Conservation (phyloP, 495 filamentous ascomycete genomes). For the Echria macrotheca region DNA sequence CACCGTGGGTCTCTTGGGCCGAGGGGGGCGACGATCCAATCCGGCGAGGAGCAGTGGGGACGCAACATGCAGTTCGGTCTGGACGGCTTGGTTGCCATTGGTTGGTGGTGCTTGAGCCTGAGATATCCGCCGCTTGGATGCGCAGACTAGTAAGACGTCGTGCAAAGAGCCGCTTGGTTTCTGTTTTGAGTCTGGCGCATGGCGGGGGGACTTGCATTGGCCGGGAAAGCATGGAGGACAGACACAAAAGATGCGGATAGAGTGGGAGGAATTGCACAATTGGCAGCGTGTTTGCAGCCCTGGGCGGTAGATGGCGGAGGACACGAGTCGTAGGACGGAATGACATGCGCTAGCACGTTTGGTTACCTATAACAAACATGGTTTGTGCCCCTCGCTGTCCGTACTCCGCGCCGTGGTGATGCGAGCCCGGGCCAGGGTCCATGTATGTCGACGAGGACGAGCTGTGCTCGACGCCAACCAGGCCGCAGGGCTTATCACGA, state of each 20-base stretch:
- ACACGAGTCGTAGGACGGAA: no score
- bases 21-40: constrained; percentile 1
- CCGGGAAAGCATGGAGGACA: neutral
- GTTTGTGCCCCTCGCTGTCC: no score
- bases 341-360: no score
- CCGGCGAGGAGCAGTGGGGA: neutral
- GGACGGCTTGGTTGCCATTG: constrained; percentile 8
- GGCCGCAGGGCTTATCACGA: constrained; percentile 13
- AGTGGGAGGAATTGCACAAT: constrained; percentile 7
- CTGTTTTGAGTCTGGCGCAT: constrained; percentile 25
- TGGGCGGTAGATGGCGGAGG: no score
- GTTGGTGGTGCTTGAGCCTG: constrained; percentile 15
- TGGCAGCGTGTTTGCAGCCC: neutral
- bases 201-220: constrained; percentile 11
- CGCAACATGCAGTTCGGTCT: neutral
- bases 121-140: constrained; percentile 27
- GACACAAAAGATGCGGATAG: neutral
- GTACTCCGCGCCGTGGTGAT: no score
- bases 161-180: constrained; percentile 21
- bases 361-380: no score
- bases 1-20: no score
- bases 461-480: constrained; percentile 9
- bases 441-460: constrained; percentile 3
- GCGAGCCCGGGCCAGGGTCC: no score
- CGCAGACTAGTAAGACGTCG: constrained; percentile 18